These are phyloP conservation scores for Hortaea sp. DNA, from an alignment of 2,329 filamentous ascomycete species.

Conservation along the genomic window DNA sequence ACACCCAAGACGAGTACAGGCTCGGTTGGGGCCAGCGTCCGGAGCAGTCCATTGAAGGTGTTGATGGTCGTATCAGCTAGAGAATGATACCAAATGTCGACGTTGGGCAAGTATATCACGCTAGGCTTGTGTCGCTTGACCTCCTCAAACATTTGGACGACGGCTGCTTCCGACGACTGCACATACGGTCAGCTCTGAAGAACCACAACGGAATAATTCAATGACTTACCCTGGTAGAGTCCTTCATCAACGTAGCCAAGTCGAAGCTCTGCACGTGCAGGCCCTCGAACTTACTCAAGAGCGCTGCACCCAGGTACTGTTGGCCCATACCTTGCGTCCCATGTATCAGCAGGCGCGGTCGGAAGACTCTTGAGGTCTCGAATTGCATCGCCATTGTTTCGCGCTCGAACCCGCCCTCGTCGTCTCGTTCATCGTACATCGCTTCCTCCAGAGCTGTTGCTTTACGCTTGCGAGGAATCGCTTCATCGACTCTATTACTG, in stretches of 20 bases:
- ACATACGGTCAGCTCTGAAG: not conserved
- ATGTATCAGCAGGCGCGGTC: slow-evolving; percentile 73
- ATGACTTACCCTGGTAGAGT: slow-evolving; percentile 54
- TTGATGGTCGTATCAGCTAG: slow-evolving; percentile 56
- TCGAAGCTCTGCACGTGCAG: slow-evolving; percentile 94
- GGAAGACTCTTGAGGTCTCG: slow-evolving; percentile 76
- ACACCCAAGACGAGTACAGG: slow-evolving; percentile 83
- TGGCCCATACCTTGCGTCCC: slow-evolving; percentile 90
- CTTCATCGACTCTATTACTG: slow-evolving; percentile 51
- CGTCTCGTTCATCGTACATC: slow-evolving; percentile 78
- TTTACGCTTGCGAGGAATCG: slow-evolving; percentile 77
- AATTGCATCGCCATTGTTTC: slow-evolving; percentile 66
- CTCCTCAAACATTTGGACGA: slow-evolving; percentile 85
- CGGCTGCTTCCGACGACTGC: slow-evolving; percentile 66
- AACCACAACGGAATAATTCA: not conserved
- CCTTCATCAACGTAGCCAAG: slow-evolving; percentile 73
- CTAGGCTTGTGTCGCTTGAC: slow-evolving; percentile 90
- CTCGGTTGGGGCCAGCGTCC: slow-evolving; percentile 78
- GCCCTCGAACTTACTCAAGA: slow-evolving; percentile 85
- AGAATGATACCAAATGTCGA: slow-evolving; percentile 77
- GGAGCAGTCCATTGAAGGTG: slow-evolving; percentile 74
- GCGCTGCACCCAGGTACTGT: slow-evolving; percentile 71
- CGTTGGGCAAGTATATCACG: slow-evolving; percentile 85
- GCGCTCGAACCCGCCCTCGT: slow-evolving; percentile 72
- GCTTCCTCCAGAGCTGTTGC: slow-evolving; percentile 88